Conservation (phyloP, 176 grass and related monocot species). For the Triticum aestivum region DNA sequence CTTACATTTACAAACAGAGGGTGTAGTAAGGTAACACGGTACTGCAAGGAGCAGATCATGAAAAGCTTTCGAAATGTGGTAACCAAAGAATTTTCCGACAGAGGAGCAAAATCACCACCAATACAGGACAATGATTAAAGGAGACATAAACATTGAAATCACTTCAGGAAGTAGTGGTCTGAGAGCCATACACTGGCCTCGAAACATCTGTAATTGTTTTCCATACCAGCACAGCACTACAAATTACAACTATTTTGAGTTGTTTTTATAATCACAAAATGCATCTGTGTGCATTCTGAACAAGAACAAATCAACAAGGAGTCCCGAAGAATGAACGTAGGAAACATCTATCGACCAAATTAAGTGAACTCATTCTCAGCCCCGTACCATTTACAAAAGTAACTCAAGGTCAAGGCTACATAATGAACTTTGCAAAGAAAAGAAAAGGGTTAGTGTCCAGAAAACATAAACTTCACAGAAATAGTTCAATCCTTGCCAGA, state of each 20-base stretch:
- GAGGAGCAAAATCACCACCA: not conserved
- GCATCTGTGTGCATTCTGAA: not conserved
- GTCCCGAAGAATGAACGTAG: not conserved
- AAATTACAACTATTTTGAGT: not conserved
- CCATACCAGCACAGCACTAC: constrained; percentile 13
- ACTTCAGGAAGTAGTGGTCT: not conserved
- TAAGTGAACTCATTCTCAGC: no score
- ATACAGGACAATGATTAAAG: not conserved
- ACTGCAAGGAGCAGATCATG: not conserved
- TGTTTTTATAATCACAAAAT: not conserved
- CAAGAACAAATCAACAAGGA: not conserved
- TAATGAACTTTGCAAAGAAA: no score
- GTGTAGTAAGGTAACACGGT: not conserved
- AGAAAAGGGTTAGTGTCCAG: no score
- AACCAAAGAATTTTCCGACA: not conserved
- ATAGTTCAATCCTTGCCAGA: not conserved
- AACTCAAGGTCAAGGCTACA: no score
- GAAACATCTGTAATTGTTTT: not conserved
- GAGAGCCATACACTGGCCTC: not conserved
- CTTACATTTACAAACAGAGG: no score
- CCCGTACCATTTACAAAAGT: no score
- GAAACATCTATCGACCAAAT: not conserved
- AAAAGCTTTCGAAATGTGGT: not conserved
- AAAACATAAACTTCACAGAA: not conserved
- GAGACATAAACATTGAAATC: not conserved